A percentile compares a stretch with the other conserved stretches of the same genome.
These are phyloP conservation scores for Daldinia concentrica DNA, from an alignment of 495 filamentous ascomycete genomes.

Conservation along the genomic window DNA sequence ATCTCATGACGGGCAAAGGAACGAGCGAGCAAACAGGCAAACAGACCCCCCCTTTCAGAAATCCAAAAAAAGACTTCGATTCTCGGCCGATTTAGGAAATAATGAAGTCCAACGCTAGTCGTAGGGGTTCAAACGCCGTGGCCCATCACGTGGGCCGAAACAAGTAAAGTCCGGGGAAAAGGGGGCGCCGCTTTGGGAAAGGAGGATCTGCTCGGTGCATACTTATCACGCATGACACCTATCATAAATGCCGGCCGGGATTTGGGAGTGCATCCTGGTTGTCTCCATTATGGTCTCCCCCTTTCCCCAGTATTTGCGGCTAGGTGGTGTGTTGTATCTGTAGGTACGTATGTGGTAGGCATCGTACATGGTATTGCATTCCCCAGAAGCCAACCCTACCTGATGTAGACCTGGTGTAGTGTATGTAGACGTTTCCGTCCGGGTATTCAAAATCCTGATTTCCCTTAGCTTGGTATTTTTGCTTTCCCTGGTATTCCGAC, in stretches of 20 bases:
- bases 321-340: conserved; percentile 9
- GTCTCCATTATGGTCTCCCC: background rate
- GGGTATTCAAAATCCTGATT: background rate
- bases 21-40: background rate
- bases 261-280: conserved; percentile 21
- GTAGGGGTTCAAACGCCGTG: conserved; percentile 33
- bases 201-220: conserved; percentile 33
- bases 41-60: too few relatives aligned
- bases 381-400: background rate
- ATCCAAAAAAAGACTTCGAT: background rate
- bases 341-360: background rate
- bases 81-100: conserved; percentile 12
- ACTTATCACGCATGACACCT: conserved; percentile 25
- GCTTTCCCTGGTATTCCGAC: background rate
- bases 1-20: conserved; percentile 20
- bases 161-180: conserved; percentile 23
- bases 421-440: background rate
- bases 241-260: conserved; percentile 44
- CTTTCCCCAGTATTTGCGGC: conserved; percentile 24
- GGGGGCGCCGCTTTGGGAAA: conserved; percentile 35
- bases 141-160: conserved; percentile 7
- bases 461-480: background rate
- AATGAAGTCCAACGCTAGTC: background rate
- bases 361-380: conserved; percentile 1
- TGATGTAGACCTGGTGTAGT: background rate